Base-by-base conservation (phyloP, 139 green algal species). In the Cymbomonas tetramitiformis region DNA sequence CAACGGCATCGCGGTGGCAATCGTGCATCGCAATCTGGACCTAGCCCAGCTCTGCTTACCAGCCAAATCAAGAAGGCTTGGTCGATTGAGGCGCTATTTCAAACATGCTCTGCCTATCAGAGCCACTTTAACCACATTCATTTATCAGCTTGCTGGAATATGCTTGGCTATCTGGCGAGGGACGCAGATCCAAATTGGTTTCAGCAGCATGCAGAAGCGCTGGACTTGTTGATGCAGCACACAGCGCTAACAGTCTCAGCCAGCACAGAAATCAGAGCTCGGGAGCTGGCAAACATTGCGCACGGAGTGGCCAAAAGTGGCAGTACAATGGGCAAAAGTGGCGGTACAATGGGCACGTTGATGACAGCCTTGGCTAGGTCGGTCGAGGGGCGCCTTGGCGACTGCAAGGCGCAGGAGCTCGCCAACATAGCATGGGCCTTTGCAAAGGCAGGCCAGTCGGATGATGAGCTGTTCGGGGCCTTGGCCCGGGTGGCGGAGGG, bases 401-500 rank as follows among this genome's bases (percentile, higher is more conserved):
- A 55, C 19, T 68, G 50, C 19, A 61, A 54, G 40, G 38, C 50
- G 21, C 60, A 68, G 43, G 50, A 68, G 51, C 15, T 62, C 12
- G 61, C 51, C 28, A 69, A 69, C 41, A 15, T 61, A 25, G 51
- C 61, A 24, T 69, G 51, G 51, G 61, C 61, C 23, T 62, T 69
- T 26, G 61, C 61, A 29, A 69, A 69, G 40, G 29, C 41, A 1
- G 30, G 23, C 4, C 40, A 57, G 32, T 8, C 7, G 9, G 51
- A 28, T 30, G 28, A 28, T 3, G 34, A 4, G 21, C 10, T 41
- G 40, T 36, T 69, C 18, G 34, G 44, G 21, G 43, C 39, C 4
- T 23, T 69, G 8, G 40, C 40, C 2, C 7, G 7, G 32, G 12
- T 21, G 31, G 40, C 40, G 31, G 9, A n/a, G 28, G n/a, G 28